Percentiles rank a stretch among this genome's conserved stretches.
Conservation (phyloP, 257 asterid species). For the Apocynum venetum region DNA sequence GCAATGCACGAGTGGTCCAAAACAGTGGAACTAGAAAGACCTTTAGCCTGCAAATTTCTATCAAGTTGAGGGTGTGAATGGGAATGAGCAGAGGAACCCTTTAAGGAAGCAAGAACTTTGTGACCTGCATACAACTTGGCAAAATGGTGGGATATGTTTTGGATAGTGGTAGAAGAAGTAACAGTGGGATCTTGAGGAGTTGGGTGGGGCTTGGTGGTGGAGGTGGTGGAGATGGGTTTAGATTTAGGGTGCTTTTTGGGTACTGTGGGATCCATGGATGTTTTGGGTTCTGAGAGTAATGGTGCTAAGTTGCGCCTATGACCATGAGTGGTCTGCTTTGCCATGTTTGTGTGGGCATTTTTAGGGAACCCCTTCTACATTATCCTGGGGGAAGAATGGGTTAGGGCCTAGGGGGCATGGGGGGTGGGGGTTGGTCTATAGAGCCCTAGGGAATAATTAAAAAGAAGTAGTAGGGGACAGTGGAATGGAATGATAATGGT, state of each 20-base stretch:
- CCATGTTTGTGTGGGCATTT: conserved; percentile 19
- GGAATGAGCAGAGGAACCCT: conserved; percentile 21
- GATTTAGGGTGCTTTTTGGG: conserved; percentile 35
- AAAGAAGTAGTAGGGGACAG: neutral
- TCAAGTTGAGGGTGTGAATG: conserved; percentile 28
- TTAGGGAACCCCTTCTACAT: neutral
- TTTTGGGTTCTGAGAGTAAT: conserved; percentile 21
- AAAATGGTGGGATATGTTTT: conserved; percentile 66
- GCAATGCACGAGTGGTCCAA: conserved; percentile 44
- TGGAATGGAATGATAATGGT: neutral
- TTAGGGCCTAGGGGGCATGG: too few species aligned
- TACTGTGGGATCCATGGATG: conserved; percentile 57
- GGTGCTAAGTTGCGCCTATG: conserved; percentile 46
- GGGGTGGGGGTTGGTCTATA: too few species aligned
- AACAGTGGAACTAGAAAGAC: conserved; percentile 18
- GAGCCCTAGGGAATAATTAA: too few species aligned
- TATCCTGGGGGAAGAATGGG: too few species aligned
- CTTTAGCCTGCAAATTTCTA: conserved; percentile 28
- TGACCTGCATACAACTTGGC: conserved; percentile 59
- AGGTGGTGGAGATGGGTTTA: conserved; percentile 27
- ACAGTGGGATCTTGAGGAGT: conserved; percentile 58
- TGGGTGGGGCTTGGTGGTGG: conserved; percentile 31
- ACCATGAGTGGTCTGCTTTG: conserved; percentile 24
- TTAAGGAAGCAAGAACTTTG: conserved; percentile 36
- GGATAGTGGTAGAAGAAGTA: conserved; percentile 50